A percentile compares a stretch with the other conserved stretches of the same genome.
Conservation (phyloP, 2,329 filamentous ascomycete genomes). For the Scedosporium dehoogii region DNA sequence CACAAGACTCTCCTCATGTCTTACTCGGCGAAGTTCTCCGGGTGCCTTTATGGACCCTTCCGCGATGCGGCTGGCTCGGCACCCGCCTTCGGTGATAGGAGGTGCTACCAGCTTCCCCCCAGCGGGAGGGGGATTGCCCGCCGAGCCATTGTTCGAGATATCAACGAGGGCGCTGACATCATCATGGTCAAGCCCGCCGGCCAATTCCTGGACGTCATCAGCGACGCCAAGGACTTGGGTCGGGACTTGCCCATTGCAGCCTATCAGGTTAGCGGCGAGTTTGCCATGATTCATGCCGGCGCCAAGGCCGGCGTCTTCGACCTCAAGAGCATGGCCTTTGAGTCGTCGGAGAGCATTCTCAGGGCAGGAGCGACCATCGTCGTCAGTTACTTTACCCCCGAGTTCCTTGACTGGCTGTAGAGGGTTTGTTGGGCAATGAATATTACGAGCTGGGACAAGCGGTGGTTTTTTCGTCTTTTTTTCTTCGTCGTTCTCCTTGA, state of each 20-base stretch:
- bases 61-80: conserved; percentile 87
- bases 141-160: conserved; percentile 81
- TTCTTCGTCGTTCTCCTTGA: conserved; percentile 1
- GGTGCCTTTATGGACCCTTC: conserved; percentile 94
- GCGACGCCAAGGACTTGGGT: conserved; percentile 89
- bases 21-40: conserved; percentile 95
- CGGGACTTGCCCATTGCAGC: conserved; percentile 87
- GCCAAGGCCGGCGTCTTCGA: conserved; percentile 97
- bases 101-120: conserved; percentile 93
- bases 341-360: conserved; percentile 87
- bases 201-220: conserved; percentile 95
- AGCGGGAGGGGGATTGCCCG: conserved; percentile 86
- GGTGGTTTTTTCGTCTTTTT: neutral
- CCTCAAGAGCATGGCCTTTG: conserved; percentile 86
- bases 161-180: conserved; percentile 88
- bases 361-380: conserved; percentile 89
- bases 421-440: neutral
- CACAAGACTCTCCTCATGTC: conserved; percentile 93
- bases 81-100: conserved; percentile 86
- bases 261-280: conserved; percentile 96
- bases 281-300: conserved; percentile 92
- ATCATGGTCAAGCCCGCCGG: conserved; percentile 99
- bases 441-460: neutral
- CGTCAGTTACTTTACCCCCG: conserved; percentile 88
- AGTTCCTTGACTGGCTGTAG: conserved; percentile 56